These are phyloP conservation scores for Chrysanthemum lavandulifolium DNA, from an alignment of 129 eudicot species.

Conservation along the genomic window DNA sequence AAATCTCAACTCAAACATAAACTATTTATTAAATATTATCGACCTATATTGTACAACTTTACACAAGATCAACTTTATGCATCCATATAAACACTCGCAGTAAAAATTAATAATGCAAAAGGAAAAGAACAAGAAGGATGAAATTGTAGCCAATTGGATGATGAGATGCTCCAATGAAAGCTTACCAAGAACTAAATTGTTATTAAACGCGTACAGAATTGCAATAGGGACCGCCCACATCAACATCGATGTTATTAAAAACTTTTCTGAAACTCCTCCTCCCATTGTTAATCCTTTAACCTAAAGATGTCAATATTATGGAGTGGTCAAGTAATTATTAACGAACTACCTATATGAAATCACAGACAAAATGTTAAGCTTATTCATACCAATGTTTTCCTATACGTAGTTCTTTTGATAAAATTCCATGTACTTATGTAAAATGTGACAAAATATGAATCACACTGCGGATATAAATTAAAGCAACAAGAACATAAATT, in stretches of 20 bases:
- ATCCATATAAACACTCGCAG: neutral
- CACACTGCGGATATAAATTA: too few relatives aligned
- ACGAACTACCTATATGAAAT: too few relatives aligned
- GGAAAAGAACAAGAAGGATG: neutral
- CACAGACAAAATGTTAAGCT: too few relatives aligned
- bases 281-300: slow-evolving; percentile 29
- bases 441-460: too few relatives aligned
- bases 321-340: neutral
- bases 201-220: slow-evolving; percentile 72
- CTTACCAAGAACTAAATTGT: slow-evolving; percentile 67
- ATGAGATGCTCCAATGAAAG: neutral
- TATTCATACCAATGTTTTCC: too few relatives aligned
- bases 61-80: neutral
- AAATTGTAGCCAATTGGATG: neutral
- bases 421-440: too few relatives aligned
- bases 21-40: too few relatives aligned
- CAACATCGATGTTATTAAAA: slow-evolving; percentile 64
- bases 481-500: too few relatives aligned
- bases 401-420: too few relatives aligned
- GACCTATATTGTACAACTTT: neutral
- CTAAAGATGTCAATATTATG: slow-evolving; percentile 5
- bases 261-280: slow-evolving; percentile 61
- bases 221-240: slow-evolving; percentile 87
- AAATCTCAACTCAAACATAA: too few relatives aligned
- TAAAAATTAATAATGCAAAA: neutral